Percentiles rank a stretch among this genome's conserved stretches.
These are phyloP conservation scores for Hanseniaspora uvarum DNA, from an alignment of 1,139 yeast species.

Conservation along the genomic window DNA sequence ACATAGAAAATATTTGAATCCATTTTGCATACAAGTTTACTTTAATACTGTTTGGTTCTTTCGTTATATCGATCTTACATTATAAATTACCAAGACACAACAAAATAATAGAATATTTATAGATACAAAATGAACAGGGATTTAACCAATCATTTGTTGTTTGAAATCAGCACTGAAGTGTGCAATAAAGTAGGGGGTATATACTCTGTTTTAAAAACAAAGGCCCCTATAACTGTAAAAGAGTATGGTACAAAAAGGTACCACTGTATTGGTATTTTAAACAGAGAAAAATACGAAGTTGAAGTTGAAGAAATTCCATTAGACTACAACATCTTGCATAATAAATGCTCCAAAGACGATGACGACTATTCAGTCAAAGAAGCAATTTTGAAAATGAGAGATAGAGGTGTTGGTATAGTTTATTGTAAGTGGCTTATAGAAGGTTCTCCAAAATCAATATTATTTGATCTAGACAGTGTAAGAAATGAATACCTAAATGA, in stretches of 20 bases:
- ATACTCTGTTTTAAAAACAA: slow-evolving; percentile 89
- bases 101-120: too few relatives aligned
- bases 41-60: too few relatives aligned
- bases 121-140: slow-evolving; percentile 54
- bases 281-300: slow-evolving; percentile 70
- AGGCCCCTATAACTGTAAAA: slow-evolving; percentile 92
- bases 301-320: slow-evolving; percentile 81
- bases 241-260: slow-evolving; percentile 77
- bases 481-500: slow-evolving; percentile 51
- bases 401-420: slow-evolving; percentile 71
- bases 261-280: slow-evolving; percentile 77
- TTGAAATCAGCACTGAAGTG: slow-evolving; percentile 94
- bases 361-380: slow-evolving; percentile 23
- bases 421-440: slow-evolving; percentile 97
- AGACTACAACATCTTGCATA: slow-evolving; percentile 40
- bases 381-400: slow-evolving; percentile 49
- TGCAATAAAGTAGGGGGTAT: slow-evolving; percentile 98
- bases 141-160: slow-evolving; percentile 70
- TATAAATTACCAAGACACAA: too few relatives aligned
- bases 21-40: neutral
- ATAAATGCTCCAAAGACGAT: slow-evolving; percentile 35
- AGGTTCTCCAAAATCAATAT: slow-evolving; percentile 87
- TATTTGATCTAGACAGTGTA: slow-evolving; percentile 79
- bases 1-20: neutral
- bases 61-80: neutral